A percentile compares a stretch with the other conserved stretches of the same genome.
Conservation (phyloP, 805 yeast species). For the Hermanozyma aechmeae region DNA sequence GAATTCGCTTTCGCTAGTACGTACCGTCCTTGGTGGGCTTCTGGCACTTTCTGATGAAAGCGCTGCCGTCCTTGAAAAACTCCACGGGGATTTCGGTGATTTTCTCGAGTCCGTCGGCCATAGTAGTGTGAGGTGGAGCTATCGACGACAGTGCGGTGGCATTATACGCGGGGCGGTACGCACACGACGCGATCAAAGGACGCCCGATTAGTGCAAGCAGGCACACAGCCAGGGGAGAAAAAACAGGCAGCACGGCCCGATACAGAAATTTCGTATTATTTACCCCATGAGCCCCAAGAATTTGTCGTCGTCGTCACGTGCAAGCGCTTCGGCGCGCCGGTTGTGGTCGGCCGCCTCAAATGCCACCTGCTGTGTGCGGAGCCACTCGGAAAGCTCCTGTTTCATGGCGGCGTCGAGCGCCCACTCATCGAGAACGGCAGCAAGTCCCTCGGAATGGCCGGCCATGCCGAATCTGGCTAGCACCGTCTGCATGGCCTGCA, state of each 20-base stretch:
- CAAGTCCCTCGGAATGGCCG: constrained; percentile 18
- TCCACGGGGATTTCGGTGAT: constrained; percentile 81
- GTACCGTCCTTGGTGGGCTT: constrained; percentile 79
- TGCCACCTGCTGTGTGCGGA: too few species aligned
- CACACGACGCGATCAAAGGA: too few species aligned
- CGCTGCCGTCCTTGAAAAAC: constrained; percentile 83
- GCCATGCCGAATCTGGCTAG: constrained; percentile 19
- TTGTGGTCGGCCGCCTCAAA: too few species aligned
- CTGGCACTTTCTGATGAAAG: constrained; percentile 83
- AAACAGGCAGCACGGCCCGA: too few species aligned
- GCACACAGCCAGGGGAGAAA: too few species aligned
- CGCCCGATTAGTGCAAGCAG: too few species aligned
- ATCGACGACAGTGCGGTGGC: neutral
- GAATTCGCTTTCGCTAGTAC: too few species aligned
- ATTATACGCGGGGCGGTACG: too few species aligned
- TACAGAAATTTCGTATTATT: too few species aligned
- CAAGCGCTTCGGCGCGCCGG: too few species aligned
- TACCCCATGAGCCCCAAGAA: constrained; percentile 24
- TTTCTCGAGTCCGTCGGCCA: constrained; percentile 64
- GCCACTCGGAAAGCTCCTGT: constrained; percentile 13
- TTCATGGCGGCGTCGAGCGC: constrained; percentile 20
- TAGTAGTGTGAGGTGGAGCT: constrained; percentile 5
- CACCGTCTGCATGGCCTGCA: constrained; percentile 15
- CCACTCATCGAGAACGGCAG: constrained; percentile 29
- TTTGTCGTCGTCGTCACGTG: constrained; percentile 22